Conservation (phyloP, 2,329 filamentous ascomycete genomes). For the Cryphonectria carpinicola region DNA sequence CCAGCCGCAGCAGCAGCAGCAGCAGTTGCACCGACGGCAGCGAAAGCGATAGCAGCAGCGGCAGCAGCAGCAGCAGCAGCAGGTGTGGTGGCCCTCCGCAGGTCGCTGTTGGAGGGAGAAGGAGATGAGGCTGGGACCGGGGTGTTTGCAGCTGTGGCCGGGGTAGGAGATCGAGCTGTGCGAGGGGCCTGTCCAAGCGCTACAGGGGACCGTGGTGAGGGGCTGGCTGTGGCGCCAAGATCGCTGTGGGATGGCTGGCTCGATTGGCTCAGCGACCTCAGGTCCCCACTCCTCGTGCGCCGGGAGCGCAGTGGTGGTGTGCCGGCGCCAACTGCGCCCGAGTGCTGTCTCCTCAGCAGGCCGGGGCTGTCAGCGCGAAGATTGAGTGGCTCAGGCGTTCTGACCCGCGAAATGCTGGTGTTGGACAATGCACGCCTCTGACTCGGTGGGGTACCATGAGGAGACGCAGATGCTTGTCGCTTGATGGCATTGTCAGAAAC, state of each 20-base stretch:
- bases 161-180: constrained; percentile 14
- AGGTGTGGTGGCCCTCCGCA: constrained; percentile 29
- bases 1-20: constrained; percentile 6
- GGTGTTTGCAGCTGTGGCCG: constrained; percentile 30
- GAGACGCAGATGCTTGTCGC: constrained; percentile 33
- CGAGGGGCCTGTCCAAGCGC: constrained; percentile 13
- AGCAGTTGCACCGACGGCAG: constrained; percentile 11
- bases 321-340: constrained; percentile 45
- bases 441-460: constrained; percentile 36
- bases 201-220: constrained; percentile 13
- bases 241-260: constrained; percentile 36
- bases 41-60: constrained; percentile 2
- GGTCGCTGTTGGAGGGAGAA: constrained; percentile 24
- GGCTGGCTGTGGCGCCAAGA: constrained; percentile 35
- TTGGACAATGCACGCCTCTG: constrained; percentile 54
- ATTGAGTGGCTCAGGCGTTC: constrained; percentile 57
- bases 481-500: constrained; percentile 43
- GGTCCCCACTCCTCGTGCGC: constrained; percentile 71
- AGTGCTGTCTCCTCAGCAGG: constrained; percentile 46
- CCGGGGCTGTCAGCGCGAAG: constrained; percentile 68
- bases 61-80: constrained; percentile 13
- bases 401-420: constrained; percentile 54
- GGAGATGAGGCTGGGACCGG: constrained; percentile 28
- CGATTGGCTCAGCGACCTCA: constrained; percentile 68
- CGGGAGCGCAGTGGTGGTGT: constrained; percentile 74